A percentile compares a stretch with the other conserved stretches of the same genome.
These are phyloP conservation scores for Lentinula guzmanii DNA, from an alignment of 768 basidiomycete species.

Conservation along the genomic window DNA sequence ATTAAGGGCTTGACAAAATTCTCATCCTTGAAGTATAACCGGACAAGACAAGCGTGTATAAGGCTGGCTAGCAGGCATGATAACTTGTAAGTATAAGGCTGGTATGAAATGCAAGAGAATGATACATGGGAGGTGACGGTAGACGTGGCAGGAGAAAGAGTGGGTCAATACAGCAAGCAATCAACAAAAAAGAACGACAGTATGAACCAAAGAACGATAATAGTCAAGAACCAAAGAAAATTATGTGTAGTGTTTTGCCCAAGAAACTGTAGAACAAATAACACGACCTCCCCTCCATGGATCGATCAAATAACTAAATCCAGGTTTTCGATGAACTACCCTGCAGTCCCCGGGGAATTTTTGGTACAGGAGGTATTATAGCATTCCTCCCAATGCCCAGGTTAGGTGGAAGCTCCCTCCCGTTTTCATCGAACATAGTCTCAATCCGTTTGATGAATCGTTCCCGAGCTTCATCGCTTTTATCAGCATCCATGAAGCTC, in stretches of 20 bases:
- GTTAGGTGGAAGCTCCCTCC: conserved; percentile 21
- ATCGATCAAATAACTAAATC: not conserved
- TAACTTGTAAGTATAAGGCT: not conserved
- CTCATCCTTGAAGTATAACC: not conserved
- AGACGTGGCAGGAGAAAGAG: not conserved
- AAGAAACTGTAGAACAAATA: not conserved
- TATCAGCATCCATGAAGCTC: conserved; percentile 48
- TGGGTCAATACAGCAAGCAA: not conserved
- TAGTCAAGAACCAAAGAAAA: not conserved
- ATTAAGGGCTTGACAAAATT: not conserved
- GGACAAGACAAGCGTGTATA: not conserved
- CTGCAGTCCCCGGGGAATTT: conserved; percentile 20
- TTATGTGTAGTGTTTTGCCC: not conserved
- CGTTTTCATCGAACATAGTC: conserved; percentile 40
- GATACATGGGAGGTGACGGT: not conserved
- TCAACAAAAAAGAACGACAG: not conserved
- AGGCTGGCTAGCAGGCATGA: not conserved
- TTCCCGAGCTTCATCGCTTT: conserved; percentile 43
- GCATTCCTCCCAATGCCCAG: conserved; percentile 12
- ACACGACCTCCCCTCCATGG: not conserved
- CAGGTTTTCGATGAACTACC: not conserved
- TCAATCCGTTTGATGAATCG: conserved; percentile 47
- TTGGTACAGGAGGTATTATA: conserved; percentile 38
- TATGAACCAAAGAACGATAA: not conserved
- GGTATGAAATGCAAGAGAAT: not conserved